Evolutionary conservation across 257 asterid species (phyloP).

Genomic region (Nemophila menziesii): DNA sequence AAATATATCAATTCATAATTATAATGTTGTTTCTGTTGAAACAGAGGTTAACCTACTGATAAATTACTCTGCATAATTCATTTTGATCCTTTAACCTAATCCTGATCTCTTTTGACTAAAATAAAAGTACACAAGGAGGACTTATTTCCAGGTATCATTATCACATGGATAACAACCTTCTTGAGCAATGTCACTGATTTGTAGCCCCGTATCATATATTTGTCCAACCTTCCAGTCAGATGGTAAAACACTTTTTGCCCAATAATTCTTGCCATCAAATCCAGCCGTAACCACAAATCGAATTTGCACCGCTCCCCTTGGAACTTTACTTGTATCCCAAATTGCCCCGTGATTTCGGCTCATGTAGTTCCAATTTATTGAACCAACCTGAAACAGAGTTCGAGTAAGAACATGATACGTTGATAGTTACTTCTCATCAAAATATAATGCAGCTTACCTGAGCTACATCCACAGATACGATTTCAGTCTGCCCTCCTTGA

Average conservation of each 20-base stretch:
- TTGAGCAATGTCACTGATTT: conserved; percentile 62
- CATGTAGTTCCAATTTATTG: conserved; percentile 50
- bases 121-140: neutral
- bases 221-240: conserved; percentile 41
- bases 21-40: too few relatives aligned
- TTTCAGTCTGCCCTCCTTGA: conserved; percentile 9
- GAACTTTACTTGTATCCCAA: conserved; percentile 75
- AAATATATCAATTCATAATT: too few relatives aligned
- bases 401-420: too few relatives aligned
- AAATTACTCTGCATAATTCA: too few relatives aligned
- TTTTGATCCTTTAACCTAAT: too few relatives aligned
- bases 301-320: conserved; percentile 55
- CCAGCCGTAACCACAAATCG: conserved; percentile 66
- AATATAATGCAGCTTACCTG: conserved; percentile 1
- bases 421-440: too few relatives aligned
- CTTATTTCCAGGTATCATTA: conserved; percentile 28
- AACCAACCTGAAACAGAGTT: conserved; percentile 29
- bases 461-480: conserved; percentile 9
- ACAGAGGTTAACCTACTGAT: too few relatives aligned
- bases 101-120: too few relatives aligned
- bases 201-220: conserved; percentile 53
- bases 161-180: conserved; percentile 63
- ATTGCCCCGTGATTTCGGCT: conserved; percentile 56
- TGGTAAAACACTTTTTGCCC: conserved; percentile 56
- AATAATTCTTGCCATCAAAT: conserved; percentile 57